Base-by-base conservation (phyloP, 768 basidiomycete species). In the Leccinum obscurum region DNA sequence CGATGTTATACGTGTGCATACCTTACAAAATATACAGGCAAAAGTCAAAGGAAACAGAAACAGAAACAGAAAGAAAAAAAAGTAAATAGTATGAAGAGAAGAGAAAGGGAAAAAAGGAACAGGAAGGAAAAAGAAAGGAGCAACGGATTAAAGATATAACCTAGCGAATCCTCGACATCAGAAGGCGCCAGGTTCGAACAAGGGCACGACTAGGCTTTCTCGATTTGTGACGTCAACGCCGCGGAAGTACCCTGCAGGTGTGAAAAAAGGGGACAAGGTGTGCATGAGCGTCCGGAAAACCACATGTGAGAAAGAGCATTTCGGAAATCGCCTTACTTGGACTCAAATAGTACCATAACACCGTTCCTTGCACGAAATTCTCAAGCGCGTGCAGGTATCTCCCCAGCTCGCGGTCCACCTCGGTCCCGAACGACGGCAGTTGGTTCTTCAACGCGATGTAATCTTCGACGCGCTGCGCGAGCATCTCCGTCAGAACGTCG, bases 331-430 rank as follows among this genome's bases (percentile, higher is more conserved):
- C 24, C 76, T 66, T 62, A 77, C 76, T 72, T 32, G 76, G 76
- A 59, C 76, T 77, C 15, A 77, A 68, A 49, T 77, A 77, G 60
- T 77, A 77, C 76, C 76, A 77, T 56, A 77, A 39, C 15, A 77
- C 75, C 10, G 76, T 77, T 17, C 76, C 76, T 54, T 77, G 76
- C 1, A 72, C 71, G 49, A 77, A 77, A 60, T 77, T 75, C 56
- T 77, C 76, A 14, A 77, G 60, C 5, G 76, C 76, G 39, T 64
- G 58, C 60, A 74, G 54, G 60, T 77, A 77, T n/a, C 67, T 63
- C 10, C 57, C 68, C 20, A 77, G 64, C 22, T 77, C 76, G n/a
- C 58, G 60, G 55, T 77, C 77, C 26, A 73, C 74, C 0, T 75
- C 70, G 13, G 65, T 41, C 1, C 76, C 76, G 48, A 77, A 77